A percentile compares a stretch with the other conserved stretches of the same genome.
Conservation (phyloP, 192 early-diverging fungal species). For the Bifiguratus adelaidae region DNA sequence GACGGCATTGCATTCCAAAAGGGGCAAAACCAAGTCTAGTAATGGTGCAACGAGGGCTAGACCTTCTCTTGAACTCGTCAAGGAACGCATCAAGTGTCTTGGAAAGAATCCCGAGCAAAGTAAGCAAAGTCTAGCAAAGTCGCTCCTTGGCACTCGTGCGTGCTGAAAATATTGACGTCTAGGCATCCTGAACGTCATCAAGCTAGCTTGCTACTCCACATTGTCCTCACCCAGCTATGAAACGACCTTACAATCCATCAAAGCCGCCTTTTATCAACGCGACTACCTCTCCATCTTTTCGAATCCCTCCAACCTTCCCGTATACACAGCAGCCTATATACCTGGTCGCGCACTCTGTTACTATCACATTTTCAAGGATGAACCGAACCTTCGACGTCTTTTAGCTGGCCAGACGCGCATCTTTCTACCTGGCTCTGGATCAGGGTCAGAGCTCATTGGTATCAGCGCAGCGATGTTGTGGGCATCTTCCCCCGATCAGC, state of each 20-base stretch:
- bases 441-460: conserved; percentile 77
- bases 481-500: conserved; percentile 20
- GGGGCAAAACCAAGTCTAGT: background rate
- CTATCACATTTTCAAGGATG: conserved; percentile 50
- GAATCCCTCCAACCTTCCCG: conserved; percentile 53
- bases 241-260: conserved; percentile 59
- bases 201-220: conserved; percentile 43
- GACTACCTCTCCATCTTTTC: conserved; percentile 80
- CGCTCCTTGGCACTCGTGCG: background rate
- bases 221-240: conserved; percentile 49
- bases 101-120: conserved; percentile 38
- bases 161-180: background rate
- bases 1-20: no score
- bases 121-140: background rate
- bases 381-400: conserved; percentile 35
- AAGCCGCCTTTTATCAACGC: conserved; percentile 69
- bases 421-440: conserved; percentile 69
- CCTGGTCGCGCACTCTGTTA: conserved; percentile 82
- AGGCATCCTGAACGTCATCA: conserved; percentile 56
- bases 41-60: conserved; percentile 5
- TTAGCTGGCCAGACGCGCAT: conserved; percentile 33
- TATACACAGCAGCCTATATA: conserved; percentile 84
- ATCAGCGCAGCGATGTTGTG: conserved; percentile 60
- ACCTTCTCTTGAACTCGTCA: no score
- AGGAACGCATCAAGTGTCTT: conserved; percentile 22